Conservation (phyloP, 2,329 filamentous ascomycete species). For the Myriosclerotinia duriaeana region DNA sequence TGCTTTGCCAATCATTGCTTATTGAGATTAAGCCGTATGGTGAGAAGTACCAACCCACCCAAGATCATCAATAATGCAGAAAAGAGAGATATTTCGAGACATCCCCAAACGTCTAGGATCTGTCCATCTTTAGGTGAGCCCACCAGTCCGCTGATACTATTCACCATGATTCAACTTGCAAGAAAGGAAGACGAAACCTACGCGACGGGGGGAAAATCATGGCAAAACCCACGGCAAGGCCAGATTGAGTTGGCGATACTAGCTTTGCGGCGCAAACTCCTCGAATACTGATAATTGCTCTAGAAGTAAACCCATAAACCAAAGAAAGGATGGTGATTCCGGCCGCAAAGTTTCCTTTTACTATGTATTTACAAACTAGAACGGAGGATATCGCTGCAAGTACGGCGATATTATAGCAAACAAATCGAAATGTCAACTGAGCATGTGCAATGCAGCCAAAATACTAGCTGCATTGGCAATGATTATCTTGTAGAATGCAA, state of each 20-base stretch:
- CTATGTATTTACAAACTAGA: conserved; percentile 11
- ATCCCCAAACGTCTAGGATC: conserved; percentile 28
- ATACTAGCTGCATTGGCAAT: conserved; percentile 45
- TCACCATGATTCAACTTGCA: not conserved
- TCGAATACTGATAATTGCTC: conserved; percentile 34
- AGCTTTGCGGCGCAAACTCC: conserved; percentile 30
- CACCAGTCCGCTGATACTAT: conserved; percentile 28
- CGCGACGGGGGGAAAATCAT: conserved; percentile 32
- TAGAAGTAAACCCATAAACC: conserved; percentile 27
- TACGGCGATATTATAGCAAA: conserved; percentile 26
- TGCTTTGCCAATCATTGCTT: conserved; percentile 27
- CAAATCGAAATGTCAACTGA: conserved; percentile 2
- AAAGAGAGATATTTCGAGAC: conserved; percentile 33
- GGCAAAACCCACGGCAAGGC: conserved; percentile 31
- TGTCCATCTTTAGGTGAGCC: conserved; percentile 34
- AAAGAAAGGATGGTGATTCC: conserved; percentile 14
- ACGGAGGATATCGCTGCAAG: conserved; percentile 8
- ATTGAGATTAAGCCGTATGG: conserved; percentile 28
- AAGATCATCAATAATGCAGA: conserved; percentile 32
- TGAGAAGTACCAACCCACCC: conserved; percentile 27
- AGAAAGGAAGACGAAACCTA: conserved; percentile 20
- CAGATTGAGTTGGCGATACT: conserved; percentile 30
- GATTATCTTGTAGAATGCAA: conserved; percentile 52
- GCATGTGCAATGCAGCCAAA: conserved; percentile 5
- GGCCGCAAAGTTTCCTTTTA: conserved; percentile 16